Evolutionary conservation across 148 eudicot species (phyloP).

Genomic region (Cornus florida): DNA sequence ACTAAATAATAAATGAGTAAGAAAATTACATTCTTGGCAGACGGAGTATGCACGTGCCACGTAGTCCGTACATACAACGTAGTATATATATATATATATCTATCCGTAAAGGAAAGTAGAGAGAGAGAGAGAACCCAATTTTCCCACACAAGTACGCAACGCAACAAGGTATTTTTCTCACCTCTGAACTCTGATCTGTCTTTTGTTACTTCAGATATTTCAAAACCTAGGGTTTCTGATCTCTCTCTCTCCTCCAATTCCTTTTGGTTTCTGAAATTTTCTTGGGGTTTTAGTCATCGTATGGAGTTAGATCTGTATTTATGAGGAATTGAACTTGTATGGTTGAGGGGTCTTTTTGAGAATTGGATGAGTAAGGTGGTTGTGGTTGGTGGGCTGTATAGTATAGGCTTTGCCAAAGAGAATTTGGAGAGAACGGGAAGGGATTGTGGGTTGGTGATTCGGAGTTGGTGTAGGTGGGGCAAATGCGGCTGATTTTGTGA

Average conservation of each 20-base stretch:
- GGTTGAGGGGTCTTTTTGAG: neutral
- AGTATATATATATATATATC: no score
- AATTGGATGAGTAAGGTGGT: conserved; percentile 14
- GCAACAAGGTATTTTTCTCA: no score
- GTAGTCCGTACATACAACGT: no score
- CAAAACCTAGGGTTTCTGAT: neutral
- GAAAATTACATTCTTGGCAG: no score
- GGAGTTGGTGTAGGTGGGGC: conserved; percentile 41
- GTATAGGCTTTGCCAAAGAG: conserved; percentile 13
- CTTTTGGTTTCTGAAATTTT: neutral
- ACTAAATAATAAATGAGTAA: no score
- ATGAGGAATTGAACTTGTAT: neutral
- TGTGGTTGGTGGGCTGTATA: conserved; percentile 18
- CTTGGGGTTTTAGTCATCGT: neutral
- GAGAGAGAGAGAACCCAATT: no score
- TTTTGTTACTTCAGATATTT: neutral
- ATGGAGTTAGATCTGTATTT: neutral
- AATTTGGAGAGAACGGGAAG: conserved; percentile 14
- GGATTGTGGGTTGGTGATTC: conserved; percentile 20
- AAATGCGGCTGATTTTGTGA: conserved; percentile 46
- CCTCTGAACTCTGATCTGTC: no score
- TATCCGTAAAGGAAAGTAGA: no score
- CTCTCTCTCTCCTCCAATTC: neutral
- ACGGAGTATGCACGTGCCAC: no score
- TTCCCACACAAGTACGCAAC: no score